Base-by-base conservation (phyloP, 257 asterid species). In the Cinchona pubescens region DNA sequence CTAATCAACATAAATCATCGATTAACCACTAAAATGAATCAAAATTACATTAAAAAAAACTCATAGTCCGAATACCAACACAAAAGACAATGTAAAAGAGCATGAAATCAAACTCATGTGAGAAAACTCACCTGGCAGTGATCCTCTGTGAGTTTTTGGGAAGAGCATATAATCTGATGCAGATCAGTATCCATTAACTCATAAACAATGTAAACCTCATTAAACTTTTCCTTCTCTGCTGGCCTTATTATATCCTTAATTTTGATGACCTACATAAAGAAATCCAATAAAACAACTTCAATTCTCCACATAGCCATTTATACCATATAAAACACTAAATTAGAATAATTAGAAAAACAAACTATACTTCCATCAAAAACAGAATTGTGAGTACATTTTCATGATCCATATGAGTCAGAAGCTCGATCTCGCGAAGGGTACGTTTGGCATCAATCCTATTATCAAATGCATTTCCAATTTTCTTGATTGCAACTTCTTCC, bases 181-280 rank as follows among this genome's bases (percentile, higher is more conserved):
- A 93, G 84, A 84, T 93, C 98, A 27, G 98, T 93, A 81, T 91
- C 98, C 98, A 91, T 90, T 19, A 93, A 78, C 75, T 93, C 97
- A 74, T 88, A 90, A 21, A 88, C 96, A 63, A 91, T 86, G 75
- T 93, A 93, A 69, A 93, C 98, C 56, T 93, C 98, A 40, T 80
- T 85, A 59, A 88, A 93, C 38, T 83, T 92, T 75, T 79, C 87
- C 70, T 78, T 88, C 23, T 87, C 90, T 2, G 90, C 89, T n/a
- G 97, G 98, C 74, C 80, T 75, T 32, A 91, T 79, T 32, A 93
- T 86, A 72, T 93, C 98, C 89, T 86, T 93, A 77, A 91, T 91
- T 65, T 84, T 91, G 76, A 91, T 88, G 64, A 91, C 82, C 98
- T 91, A 78, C 74, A 63, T 15, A 75, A 60, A 14, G 37, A 64